Percentiles rank a stretch among this genome's conserved stretches.
These are phyloP conservation scores for Macrocybe gigantea DNA, from an alignment of 768 basidiomycete genomes.

Conservation along the genomic window DNA sequence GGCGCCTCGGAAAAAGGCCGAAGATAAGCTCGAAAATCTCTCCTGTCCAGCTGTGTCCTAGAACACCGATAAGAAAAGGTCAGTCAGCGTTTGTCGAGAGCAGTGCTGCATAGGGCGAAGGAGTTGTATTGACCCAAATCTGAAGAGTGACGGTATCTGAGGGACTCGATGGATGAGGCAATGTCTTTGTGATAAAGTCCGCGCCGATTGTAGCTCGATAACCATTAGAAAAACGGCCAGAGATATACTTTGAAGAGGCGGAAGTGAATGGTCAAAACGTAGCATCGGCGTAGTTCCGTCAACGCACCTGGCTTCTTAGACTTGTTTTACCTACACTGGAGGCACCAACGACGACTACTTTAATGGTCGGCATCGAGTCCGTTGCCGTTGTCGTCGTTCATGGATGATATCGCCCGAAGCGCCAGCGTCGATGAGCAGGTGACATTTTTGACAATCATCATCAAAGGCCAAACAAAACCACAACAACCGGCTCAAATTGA, in stretches of 20 bases:
- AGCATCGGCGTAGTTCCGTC: background rate
- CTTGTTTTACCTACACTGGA: constrained; percentile 86
- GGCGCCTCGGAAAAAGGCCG: constrained; percentile 81
- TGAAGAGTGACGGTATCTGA: constrained; percentile 61
- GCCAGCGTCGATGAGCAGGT: too few relatives aligned
- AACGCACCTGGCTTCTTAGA: constrained; percentile 62
- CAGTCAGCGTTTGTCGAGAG: background rate
- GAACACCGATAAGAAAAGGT: background rate
- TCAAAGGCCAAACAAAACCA: too few relatives aligned
- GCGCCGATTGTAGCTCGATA: constrained; percentile 86
- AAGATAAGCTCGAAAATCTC: constrained; percentile 76
- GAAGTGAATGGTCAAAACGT: background rate
- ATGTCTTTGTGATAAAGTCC: constrained; percentile 78
- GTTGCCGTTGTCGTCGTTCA: too few relatives aligned
- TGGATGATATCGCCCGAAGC: too few relatives aligned
- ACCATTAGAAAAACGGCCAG: constrained; percentile 65
- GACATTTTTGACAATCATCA: too few relatives aligned
- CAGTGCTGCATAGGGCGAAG: background rate
- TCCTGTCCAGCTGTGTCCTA: constrained; percentile 88
- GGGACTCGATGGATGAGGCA: constrained; percentile 52
- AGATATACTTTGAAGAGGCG: constrained; percentile 51
- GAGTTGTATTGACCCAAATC: constrained; percentile 37
- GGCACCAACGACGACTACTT: constrained; percentile 76
- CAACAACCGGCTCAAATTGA: background rate
- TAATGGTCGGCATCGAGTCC: constrained; percentile 58